Percentiles rank a stretch among this genome's conserved stretches.
Evolutionary conservation across 345 rosid genomes (phyloP).

Genomic region (Arabidopsis suecica): DNA sequence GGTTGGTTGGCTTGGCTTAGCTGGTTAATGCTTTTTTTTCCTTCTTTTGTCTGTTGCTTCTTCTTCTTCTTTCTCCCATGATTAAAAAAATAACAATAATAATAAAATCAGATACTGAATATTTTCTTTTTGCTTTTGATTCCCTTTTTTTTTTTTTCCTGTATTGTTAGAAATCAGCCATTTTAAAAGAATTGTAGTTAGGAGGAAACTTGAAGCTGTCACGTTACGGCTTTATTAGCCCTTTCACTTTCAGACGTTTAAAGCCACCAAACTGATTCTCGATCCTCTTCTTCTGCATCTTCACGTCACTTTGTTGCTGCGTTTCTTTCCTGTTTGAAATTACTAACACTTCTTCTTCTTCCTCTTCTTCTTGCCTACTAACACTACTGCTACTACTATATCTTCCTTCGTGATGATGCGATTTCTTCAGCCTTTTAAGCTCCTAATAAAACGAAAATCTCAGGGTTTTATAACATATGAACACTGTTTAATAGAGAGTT

Average conservation of each 20-base stretch:
- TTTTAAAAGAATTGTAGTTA: slow-evolving; percentile 37
- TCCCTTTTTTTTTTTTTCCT: slow-evolving; percentile 7
- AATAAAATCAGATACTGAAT: slow-evolving; percentile 25
- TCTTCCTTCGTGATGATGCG: slow-evolving; percentile 35
- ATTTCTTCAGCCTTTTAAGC: slow-evolving; percentile 34
- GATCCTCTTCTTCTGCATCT: slow-evolving; percentile 34
- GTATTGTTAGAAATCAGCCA: slow-evolving; percentile 44
- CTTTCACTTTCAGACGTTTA: slow-evolving; percentile 48
- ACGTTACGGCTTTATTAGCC: slow-evolving; percentile 45
- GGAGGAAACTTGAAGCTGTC: slow-evolving; percentile 41
- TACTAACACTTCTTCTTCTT: slow-evolving; percentile 32
- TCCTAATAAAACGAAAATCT: slow-evolving; percentile 13
- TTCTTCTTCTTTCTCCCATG: slow-evolving; percentile 28
- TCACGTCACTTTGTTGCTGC: slow-evolving; percentile 33
- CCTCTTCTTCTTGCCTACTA: slow-evolving; percentile 37
- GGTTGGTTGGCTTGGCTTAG: slow-evolving; percentile 30
- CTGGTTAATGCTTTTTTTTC: slow-evolving; percentile 30
- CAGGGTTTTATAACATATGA: background rate
- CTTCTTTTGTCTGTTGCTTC: slow-evolving; percentile 36
- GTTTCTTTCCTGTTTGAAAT: slow-evolving; percentile 30
- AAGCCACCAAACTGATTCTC: slow-evolving; percentile 42
- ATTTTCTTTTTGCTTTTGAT: slow-evolving; percentile 28
- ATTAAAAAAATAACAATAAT: slow-evolving; percentile 23
- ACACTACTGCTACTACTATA: slow-evolving; percentile 33
- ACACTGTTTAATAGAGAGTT: too few relatives aligned